phyloP scores from a whole-genome alignment of 345 rosid species.

The Rhodamnia argentea region DNA sequence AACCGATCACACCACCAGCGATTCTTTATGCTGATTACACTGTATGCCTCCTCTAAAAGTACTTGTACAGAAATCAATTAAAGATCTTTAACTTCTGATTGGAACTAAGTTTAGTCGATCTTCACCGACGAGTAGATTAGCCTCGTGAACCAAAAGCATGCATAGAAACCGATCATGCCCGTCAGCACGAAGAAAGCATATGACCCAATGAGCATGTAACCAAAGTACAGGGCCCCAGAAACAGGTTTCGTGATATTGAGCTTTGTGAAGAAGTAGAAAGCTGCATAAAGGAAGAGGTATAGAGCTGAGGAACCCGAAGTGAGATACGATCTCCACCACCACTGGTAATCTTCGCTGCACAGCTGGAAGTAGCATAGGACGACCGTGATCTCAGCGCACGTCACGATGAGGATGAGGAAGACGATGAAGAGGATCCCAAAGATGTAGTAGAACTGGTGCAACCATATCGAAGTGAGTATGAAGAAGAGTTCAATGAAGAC shows the following conservation, averaged over 20 bases:
- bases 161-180: constrained; percentile 75
- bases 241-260: constrained; percentile 82
- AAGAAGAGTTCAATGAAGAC: constrained; percentile 93
- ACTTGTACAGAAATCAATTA: not conserved
- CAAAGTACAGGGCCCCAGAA: constrained; percentile 72
- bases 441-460: constrained; percentile 87
- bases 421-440: constrained; percentile 89
- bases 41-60: not conserved
- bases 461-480: constrained; percentile 88
- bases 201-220: constrained; percentile 75
- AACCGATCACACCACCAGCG: not conserved
- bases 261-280: constrained; percentile 84
- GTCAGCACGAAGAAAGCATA: constrained; percentile 77
- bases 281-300: constrained; percentile 80
- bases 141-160: constrained; percentile 92
- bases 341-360: constrained; percentile 84
- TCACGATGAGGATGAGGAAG: constrained; percentile 62
- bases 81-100: not conserved
- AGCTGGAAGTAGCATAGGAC: constrained; percentile 95
- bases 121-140: constrained; percentile 81
- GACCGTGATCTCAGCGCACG: constrained; percentile 83
- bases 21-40: not conserved
- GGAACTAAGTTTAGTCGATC: constrained; percentile 28
- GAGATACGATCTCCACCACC: constrained; percentile 99
- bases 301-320: constrained; percentile 85